These are phyloP conservation scores for Fusarium austroafricanum DNA, from an alignment of 2,329 filamentous ascomycete genomes.

Conservation along the genomic window DNA sequence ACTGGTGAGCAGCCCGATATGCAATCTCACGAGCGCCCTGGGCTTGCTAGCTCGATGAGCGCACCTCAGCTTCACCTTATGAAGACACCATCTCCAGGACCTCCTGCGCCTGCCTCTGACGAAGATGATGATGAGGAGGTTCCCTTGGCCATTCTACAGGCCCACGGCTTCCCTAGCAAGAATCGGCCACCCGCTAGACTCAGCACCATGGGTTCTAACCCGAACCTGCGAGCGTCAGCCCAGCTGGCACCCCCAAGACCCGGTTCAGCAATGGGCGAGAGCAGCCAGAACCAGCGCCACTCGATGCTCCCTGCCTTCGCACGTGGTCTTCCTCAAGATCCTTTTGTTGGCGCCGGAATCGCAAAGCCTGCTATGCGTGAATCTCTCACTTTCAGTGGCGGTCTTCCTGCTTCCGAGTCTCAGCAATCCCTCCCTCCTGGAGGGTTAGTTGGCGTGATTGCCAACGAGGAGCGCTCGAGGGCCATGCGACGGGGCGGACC, in stretches of 20 bases:
- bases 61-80: slow-evolving; percentile 67
- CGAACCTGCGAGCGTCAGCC: slow-evolving; percentile 72
- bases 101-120: slow-evolving; percentile 67
- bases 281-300: slow-evolving; percentile 46
- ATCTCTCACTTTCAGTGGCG: slow-evolving; percentile 76
- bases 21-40: slow-evolving; percentile 61
- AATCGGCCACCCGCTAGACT: slow-evolving; percentile 78
- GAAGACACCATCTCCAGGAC: slow-evolving; percentile 53
- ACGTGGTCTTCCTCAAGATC: slow-evolving; percentile 82
- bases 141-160: slow-evolving; percentile 85
- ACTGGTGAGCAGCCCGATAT: slow-evolving; percentile 72
- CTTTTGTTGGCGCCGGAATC: slow-evolving; percentile 83
- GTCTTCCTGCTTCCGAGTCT: slow-evolving; percentile 55
- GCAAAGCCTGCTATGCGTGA: slow-evolving; percentile 79
- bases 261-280: slow-evolving; percentile 67
- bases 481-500: slow-evolving; percentile 84
- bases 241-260: slow-evolving; percentile 58
- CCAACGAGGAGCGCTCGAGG: slow-evolving; percentile 81
- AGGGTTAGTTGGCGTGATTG: slow-evolving; percentile 89
- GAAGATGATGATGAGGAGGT: slow-evolving; percentile 94
- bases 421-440: slow-evolving; percentile 69
- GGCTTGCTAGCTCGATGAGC: slow-evolving; percentile 69
- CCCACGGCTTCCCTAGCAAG: slow-evolving; percentile 87
- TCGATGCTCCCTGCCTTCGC: slow-evolving; percentile 82
- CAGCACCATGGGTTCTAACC: slow-evolving; percentile 73